phyloP scores from a whole-genome alignment of 2,329 filamentous ascomycete genomes.

The Pseudomassariella vexata region DNA sequence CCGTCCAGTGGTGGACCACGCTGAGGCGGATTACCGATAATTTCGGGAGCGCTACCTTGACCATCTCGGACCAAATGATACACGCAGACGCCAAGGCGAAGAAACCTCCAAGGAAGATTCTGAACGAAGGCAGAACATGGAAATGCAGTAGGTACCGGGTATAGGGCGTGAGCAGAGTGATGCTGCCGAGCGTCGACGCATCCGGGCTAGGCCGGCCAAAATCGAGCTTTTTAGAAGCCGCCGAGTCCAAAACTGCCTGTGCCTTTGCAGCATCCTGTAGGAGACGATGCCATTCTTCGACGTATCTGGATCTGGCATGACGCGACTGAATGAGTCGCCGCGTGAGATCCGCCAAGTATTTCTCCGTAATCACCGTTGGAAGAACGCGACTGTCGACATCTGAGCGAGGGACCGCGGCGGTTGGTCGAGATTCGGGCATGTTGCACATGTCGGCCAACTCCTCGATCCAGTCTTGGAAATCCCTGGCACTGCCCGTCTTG shows the following conservation, averaged over 20 bases:
- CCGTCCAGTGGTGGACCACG: constrained; percentile 70
- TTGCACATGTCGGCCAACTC: constrained; percentile 77
- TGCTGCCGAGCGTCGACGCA: constrained; percentile 46
- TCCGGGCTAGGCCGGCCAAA: constrained; percentile 58
- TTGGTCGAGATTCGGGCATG: constrained; percentile 55
- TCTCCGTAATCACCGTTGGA: constrained; percentile 83
- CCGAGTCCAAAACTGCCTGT: constrained; percentile 79
- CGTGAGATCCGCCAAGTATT: constrained; percentile 87
- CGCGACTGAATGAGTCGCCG: constrained; percentile 74
- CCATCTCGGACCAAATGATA: constrained; percentile 89
- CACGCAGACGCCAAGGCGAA: constrained; percentile 71
- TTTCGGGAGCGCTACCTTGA: constrained; percentile 73
- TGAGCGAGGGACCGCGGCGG: constrained; percentile 32
- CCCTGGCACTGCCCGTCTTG: constrained; percentile 69
- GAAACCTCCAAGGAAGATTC: constrained; percentile 59
- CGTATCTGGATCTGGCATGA: constrained; percentile 76
- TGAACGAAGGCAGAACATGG: constrained; percentile 63
- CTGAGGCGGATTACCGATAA: constrained; percentile 64
- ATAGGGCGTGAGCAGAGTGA: constrained; percentile 68
- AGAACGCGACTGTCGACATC: constrained; percentile 42
- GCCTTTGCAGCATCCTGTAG: constrained; percentile 68
- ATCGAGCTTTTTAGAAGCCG: constrained; percentile 72
- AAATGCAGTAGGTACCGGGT: constrained; percentile 75
- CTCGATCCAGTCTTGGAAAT: constrained; percentile 92
- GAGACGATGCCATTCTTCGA: constrained; percentile 78